Evolutionary conservation across 2,329 filamentous ascomycete species (phyloP).

Genomic region (Periglandula ipomoeae): DNA sequence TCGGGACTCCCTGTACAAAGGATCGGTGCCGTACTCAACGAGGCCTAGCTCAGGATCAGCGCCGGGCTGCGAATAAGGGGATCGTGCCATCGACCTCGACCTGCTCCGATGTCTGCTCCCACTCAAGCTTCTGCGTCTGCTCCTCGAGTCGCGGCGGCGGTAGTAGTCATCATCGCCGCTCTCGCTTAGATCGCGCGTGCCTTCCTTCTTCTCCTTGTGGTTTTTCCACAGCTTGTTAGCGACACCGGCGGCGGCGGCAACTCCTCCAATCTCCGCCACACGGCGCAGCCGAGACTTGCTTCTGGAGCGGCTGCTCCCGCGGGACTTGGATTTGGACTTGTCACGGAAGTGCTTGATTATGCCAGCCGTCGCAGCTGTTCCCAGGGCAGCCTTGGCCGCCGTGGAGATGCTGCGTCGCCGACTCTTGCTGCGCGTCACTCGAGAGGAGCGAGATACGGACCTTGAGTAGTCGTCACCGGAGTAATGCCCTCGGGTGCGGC

Average conservation of each 20-base stretch:
- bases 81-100: slow-evolving; percentile 43
- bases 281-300: slow-evolving; percentile 40
- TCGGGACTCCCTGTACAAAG: slow-evolving; percentile 36
- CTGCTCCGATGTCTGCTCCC: slow-evolving; percentile 24
- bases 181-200: slow-evolving; percentile 22
- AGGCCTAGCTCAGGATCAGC: slow-evolving; percentile 60
- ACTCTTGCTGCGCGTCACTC: slow-evolving; percentile 29
- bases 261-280: slow-evolving; percentile 52
- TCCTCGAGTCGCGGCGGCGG: slow-evolving; percentile 22
- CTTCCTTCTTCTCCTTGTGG: slow-evolving; percentile 51
- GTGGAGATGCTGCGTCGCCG: slow-evolving; percentile 38
- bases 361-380: slow-evolving; percentile 48
- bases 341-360: slow-evolving; percentile 48
- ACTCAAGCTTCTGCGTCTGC: slow-evolving; percentile 18
- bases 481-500: slow-evolving; percentile 35
- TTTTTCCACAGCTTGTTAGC: slow-evolving; percentile 54
- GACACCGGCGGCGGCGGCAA: slow-evolving; percentile 50
- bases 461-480: slow-evolving; percentile 32
- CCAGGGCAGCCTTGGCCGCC: slow-evolving; percentile 47
- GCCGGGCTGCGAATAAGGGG: slow-evolving; percentile 39
- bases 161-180: slow-evolving; percentile 28
- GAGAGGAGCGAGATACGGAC: slow-evolving; percentile 28
- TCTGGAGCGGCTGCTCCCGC: slow-evolving; percentile 24
- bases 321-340: slow-evolving; percentile 33
- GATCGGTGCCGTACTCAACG: slow-evolving; percentile 56